A percentile compares a stretch with the other conserved stretches of the same genome.
Evolutionary conservation across 495 filamentous ascomycete species (phyloP).

Genomic region (Pyrenula aspistea): DNA sequence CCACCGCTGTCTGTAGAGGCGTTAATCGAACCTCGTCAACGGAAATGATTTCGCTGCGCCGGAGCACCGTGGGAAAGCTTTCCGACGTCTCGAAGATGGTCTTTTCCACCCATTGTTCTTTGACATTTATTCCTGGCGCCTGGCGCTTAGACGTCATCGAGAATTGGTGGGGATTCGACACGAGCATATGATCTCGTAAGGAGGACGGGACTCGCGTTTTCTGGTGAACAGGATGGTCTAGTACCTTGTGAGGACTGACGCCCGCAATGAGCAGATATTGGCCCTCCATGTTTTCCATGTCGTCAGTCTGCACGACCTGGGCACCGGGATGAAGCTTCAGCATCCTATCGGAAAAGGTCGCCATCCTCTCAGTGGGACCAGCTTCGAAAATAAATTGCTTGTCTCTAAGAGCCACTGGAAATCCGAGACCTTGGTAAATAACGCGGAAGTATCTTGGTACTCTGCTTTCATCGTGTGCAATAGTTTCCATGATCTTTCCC

Average conservation of each 20-base stretch:
- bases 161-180: slow-evolving; percentile 59
- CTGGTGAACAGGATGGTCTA: slow-evolving; percentile 78
- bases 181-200: slow-evolving; percentile 74
- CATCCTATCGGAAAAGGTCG: slow-evolving; percentile 82
- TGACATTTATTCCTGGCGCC: slow-evolving; percentile 48
- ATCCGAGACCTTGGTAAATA: slow-evolving; percentile 81
- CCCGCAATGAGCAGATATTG: slow-evolving; percentile 81
- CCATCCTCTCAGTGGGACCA: slow-evolving; percentile 58
- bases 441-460: slow-evolving; percentile 88
- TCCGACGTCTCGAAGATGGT: slow-evolving; percentile 74
- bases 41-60: slow-evolving; percentile 71
- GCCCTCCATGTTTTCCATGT: slow-evolving; percentile 76
- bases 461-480: slow-evolving; percentile 65
- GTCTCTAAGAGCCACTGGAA: slow-evolving; percentile 66
- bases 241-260: slow-evolving; percentile 70
- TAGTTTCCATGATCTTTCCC: slow-evolving; percentile 82
- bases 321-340: slow-evolving; percentile 83
- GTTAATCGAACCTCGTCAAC: slow-evolving; percentile 53
- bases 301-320: slow-evolving; percentile 60
- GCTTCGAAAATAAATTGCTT: slow-evolving; percentile 92
- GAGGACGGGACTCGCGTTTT: slow-evolving; percentile 69
- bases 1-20: slow-evolving; percentile 77
- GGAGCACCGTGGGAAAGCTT: slow-evolving; percentile 81
- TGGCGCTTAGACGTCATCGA: slow-evolving; percentile 58
- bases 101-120: slow-evolving; percentile 75